These are phyloP conservation scores for Mallotus japonicus DNA, from an alignment of 441 rosid genomes.

Conservation along the genomic window DNA sequence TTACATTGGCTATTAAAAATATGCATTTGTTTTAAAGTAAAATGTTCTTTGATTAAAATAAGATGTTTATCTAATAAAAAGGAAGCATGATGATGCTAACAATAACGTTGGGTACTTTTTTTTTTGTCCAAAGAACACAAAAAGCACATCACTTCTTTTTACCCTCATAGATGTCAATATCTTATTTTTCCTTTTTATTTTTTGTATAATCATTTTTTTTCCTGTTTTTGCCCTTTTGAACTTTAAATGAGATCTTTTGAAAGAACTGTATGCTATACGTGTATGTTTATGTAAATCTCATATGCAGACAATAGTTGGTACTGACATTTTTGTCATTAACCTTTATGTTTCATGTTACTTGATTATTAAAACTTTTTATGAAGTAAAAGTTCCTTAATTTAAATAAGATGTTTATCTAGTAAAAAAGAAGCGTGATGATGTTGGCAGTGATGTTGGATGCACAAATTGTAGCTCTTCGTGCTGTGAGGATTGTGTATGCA, in stretches of 20 bases:
- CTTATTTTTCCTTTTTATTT: background rate
- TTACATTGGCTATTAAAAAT: background rate
- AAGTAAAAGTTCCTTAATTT: constrained; percentile 41
- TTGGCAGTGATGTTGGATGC: constrained; percentile 75
- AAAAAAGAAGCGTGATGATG: constrained; percentile 75
- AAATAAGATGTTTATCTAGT: constrained; percentile 75
- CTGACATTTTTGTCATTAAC: too few relatives aligned
- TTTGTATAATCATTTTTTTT: background rate
- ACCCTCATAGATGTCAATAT: background rate
- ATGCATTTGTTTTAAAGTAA: background rate
- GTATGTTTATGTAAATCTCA: too few relatives aligned
- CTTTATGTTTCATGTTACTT: too few relatives aligned
- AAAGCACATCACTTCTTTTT: constrained; percentile 34
- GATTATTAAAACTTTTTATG: background rate
- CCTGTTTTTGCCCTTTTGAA: background rate
- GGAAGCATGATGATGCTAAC: constrained; percentile 63
- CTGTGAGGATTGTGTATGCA: constrained; percentile 84
- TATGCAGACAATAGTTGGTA: too few relatives aligned
- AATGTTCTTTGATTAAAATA: constrained; percentile 43
- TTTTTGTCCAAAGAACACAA: constrained; percentile 32
- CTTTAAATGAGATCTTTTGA: background rate
- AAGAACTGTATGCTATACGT: background rate
- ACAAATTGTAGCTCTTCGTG: constrained; percentile 72
- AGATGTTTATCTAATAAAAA: constrained; percentile 88
- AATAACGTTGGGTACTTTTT: constrained; percentile 54